Percentiles rank a stretch among this genome's conserved stretches.
Conservation (phyloP, 805 yeast genomes). For the Yamadazyma ubonensis region DNA sequence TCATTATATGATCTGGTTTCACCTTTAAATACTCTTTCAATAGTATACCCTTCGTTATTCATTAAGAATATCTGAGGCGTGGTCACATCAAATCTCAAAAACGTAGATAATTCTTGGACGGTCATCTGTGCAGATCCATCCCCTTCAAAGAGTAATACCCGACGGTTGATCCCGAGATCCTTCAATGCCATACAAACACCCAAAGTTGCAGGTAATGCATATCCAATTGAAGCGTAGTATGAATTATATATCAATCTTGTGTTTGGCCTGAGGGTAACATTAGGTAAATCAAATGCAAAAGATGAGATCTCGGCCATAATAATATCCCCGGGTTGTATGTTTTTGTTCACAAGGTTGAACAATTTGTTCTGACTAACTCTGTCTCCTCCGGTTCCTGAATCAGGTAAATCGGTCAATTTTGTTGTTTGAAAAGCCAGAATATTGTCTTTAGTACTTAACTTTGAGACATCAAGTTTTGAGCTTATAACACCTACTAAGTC, state of each 20-base stretch:
- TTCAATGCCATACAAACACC: conserved; percentile 76
- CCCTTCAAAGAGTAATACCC: conserved; percentile 77
- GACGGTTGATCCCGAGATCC: conserved; percentile 49
- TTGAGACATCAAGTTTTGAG: conserved; percentile 17
- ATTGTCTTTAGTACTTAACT: conserved; percentile 18
- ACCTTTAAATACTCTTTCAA: conserved; percentile 84
- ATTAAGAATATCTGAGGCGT: conserved; percentile 66
- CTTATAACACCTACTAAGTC: conserved; percentile 35
- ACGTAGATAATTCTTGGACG: conserved; percentile 74
- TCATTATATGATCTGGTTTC: conserved; percentile 77
- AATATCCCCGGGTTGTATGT: conserved; percentile 61
- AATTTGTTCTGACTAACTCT: conserved; percentile 30
- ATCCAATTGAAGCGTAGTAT: conserved; percentile 84
- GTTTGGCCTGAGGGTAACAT: conserved; percentile 57
- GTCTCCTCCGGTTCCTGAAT: neutral
- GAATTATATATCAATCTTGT: conserved; percentile 60
- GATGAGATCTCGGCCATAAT: conserved; percentile 84
- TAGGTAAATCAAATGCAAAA: conserved; percentile 73
- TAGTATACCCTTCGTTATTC: conserved; percentile 87
- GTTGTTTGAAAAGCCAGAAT: conserved; percentile 15
- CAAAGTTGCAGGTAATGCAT: conserved; percentile 80
- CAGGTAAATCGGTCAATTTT: neutral
- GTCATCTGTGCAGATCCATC: conserved; percentile 97
- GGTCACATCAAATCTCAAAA: conserved; percentile 51
- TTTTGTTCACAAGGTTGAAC: conserved; percentile 31